Evolutionary conservation across 768 basidiomycete genomes (phyloP), one percentile per base, ranked within the genome.

Genomic region (Termitomyces sp.): DNA sequence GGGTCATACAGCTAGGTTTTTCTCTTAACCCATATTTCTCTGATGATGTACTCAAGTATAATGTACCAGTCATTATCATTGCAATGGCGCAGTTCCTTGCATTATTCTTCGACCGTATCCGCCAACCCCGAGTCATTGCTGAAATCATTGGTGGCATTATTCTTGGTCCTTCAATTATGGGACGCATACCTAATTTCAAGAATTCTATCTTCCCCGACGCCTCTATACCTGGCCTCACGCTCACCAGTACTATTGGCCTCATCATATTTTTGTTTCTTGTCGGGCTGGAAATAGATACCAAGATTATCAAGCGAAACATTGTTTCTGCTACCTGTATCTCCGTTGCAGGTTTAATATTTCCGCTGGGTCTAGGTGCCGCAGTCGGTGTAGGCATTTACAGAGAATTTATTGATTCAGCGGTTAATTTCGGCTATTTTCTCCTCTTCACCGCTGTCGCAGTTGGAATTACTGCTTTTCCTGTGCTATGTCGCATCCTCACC

Each of bases 131-230:
- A n/a, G 95, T 98, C 57, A 93, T 97, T 51, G 85, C 93, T 41
- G 95, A 98, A 68, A 88, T 97, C 56, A 82, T 98, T 53, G 92
- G 87, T 0, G 96, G 96, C 21, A 84, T 98, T 60, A 64, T 98
- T 21, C 78, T 98, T 11, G 94, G 93, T 41, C 83, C 83, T 0
- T 77, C 82, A 0, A 80, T 88, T 10, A 83, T 91, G 79, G 91
- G 91, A 2, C 83, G 82, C 26, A 91, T 93, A 56, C 91, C 89
- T 0, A 66, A 75, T 38, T 96, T 93, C 72, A 75, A 70, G n/a
- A 47, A 69, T 8, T 64, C 68, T 40, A 85, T 90, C 58, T 89
- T 88, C 68, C 85, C 86, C 0, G 45, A 63, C 0, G 63, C 52
- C 4, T 79, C 78, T 10, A 72, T 84, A 61, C 71, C 83, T 5